Percentiles rank a stretch among this genome's conserved stretches.
Conservation (phyloP, 495 filamentous ascomycete species). For the Clavariopsis aquatica region DNA sequence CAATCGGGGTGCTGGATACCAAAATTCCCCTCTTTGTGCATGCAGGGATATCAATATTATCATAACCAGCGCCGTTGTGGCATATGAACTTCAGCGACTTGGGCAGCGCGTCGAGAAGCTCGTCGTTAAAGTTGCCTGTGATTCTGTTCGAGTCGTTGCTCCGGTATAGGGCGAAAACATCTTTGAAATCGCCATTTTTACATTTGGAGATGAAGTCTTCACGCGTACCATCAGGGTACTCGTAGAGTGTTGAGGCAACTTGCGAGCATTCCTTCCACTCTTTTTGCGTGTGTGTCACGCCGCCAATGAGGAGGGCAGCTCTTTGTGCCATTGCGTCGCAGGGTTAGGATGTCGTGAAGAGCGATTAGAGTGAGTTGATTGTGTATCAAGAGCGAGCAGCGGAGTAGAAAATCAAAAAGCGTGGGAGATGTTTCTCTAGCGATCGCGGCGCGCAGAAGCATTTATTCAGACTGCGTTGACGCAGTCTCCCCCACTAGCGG, state of each 20-base stretch:
- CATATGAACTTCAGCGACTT: conserved; percentile 39
- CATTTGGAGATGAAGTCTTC: conserved; percentile 43
- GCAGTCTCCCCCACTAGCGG: conserved; percentile 12
- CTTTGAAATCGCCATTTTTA: conserved; percentile 39
- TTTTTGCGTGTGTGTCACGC: conserved; percentile 38
- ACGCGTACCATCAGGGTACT: conserved; percentile 40
- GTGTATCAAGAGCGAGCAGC: not conserved
- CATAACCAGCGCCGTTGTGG: conserved; percentile 47
- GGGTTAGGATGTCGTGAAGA: not conserved
- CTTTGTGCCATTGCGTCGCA: conserved; percentile 23
- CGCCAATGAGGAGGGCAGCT: conserved; percentile 42
- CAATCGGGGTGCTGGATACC: conserved; percentile 43
- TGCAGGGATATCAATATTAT: conserved; percentile 45
- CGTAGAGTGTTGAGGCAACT: conserved; percentile 36
- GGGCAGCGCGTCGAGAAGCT: conserved; percentile 41
- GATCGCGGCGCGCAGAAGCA: not conserved
- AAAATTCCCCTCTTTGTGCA: conserved; percentile 42
- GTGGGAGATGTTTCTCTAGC: not conserved
- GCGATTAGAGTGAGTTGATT: not conserved
- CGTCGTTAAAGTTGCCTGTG: conserved; percentile 44
- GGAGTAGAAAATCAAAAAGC: not conserved
- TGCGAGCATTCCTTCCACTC: conserved; percentile 42
- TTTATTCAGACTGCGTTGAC: conserved; percentile 6
- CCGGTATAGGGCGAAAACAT: conserved; percentile 44
- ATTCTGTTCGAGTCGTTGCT: conserved; percentile 44